These are phyloP conservation scores for Aureobasidium sp. DNA, from an alignment of 2,329 filamentous ascomycete genomes.

Conservation along the genomic window DNA sequence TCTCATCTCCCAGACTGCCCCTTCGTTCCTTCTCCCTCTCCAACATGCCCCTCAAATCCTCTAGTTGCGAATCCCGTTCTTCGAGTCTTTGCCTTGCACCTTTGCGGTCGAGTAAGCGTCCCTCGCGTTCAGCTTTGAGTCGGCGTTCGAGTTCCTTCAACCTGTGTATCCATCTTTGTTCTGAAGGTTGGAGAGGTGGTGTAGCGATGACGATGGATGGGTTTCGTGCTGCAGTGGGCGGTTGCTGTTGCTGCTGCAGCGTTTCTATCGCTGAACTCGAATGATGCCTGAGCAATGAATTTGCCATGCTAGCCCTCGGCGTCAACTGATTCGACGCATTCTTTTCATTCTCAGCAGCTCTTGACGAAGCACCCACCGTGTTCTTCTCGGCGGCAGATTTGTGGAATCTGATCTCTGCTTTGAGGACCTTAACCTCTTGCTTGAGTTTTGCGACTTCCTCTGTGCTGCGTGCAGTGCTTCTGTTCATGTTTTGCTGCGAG, in stretches of 20 bases:
- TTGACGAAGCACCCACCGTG: too few relatives aligned
- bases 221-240: background rate
- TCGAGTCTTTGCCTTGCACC: constrained; percentile 75
- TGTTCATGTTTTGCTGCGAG: constrained; percentile 27
- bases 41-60: constrained; percentile 59
- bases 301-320: constrained; percentile 34
- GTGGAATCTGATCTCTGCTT: constrained; percentile 61
- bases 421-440: constrained; percentile 53
- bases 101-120: constrained; percentile 71
- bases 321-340: constrained; percentile 23
- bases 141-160: constrained; percentile 82
- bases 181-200: constrained; percentile 41
- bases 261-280: constrained; percentile 46
- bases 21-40: constrained; percentile 48
- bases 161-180: constrained; percentile 77
- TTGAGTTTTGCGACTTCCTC: constrained; percentile 54
- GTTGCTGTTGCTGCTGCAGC: constrained; percentile 16
- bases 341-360: background rate
- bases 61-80: constrained; percentile 67
- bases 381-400: constrained; percentile 25
- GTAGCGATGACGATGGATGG: constrained; percentile 30
- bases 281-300: constrained; percentile 49
- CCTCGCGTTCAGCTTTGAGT: constrained; percentile 84
- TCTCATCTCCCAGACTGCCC: constrained; percentile 17
- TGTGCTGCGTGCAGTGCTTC: constrained; percentile 25